Conservation (phyloP, 805 yeast species). For the Ogataea kodamae region DNA sequence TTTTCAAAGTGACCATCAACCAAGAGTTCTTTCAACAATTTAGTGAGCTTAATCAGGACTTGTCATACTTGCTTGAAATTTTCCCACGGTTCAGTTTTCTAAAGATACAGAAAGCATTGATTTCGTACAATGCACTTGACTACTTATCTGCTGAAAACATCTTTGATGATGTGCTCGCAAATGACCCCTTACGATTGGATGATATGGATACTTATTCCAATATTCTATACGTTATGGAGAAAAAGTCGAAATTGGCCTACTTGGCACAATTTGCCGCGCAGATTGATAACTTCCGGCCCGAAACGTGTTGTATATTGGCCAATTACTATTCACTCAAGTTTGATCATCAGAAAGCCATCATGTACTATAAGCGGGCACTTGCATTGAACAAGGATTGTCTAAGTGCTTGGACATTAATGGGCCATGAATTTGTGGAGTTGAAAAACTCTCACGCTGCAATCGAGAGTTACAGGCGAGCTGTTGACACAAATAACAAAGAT, state of each 20-base stretch:
- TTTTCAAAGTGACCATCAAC: constrained; percentile 63
- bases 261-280: constrained; percentile 81
- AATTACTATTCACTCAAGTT: constrained; percentile 88
- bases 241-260: constrained; percentile 75
- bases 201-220: constrained; percentile 94
- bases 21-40: constrained; percentile 80
- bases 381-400: constrained; percentile 74
- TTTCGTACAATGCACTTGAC: constrained; percentile 81
- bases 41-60: constrained; percentile 44
- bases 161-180: constrained; percentile 68
- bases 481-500: constrained; percentile 83
- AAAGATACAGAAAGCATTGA: constrained; percentile 76
- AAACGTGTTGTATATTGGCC: constrained; percentile 91
- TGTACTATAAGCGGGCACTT: constrained; percentile 87
- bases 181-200: constrained; percentile 84
- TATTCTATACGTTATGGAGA: constrained; percentile 90
- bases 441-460: constrained; percentile 97
- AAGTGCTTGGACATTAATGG: constrained; percentile 97
- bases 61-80: constrained; percentile 45
- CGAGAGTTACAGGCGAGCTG: constrained; percentile 90
- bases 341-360: constrained; percentile 92
- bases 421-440: constrained; percentile 95
- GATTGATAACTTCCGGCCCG: constrained; percentile 85
- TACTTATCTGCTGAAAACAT: constrained; percentile 73
- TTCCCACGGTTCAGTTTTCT: constrained; percentile 76